These are phyloP conservation scores for Fusarium austroafricanum DNA, from an alignment of 2,329 filamentous ascomycete genomes.

Conservation along the genomic window DNA sequence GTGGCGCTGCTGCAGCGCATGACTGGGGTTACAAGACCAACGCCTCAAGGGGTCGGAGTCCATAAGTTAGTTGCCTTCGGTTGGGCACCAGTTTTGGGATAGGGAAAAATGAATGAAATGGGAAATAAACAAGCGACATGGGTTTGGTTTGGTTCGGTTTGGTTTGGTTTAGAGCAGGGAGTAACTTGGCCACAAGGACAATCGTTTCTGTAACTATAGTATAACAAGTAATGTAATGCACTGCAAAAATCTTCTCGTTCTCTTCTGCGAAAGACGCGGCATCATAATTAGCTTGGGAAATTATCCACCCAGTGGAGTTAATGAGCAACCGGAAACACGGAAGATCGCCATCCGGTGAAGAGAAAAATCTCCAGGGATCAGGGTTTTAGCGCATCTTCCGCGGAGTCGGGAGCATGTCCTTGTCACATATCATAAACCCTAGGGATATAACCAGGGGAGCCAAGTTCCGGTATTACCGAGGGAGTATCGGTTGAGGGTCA, in stretches of 20 bases:
- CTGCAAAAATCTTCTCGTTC: not conserved
- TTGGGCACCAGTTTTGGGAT: not conserved
- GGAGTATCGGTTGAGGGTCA: not conserved
- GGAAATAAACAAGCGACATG: not conserved
- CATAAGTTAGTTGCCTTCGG: too few relatives aligned
- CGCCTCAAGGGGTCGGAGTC: constrained; percentile 10
- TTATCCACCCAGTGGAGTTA: not conserved
- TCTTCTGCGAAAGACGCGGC: not conserved
- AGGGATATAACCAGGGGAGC: not conserved
- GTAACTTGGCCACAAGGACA: not conserved
- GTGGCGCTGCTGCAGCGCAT: constrained; percentile 18
- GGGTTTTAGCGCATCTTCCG: not conserved
- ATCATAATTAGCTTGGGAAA: not conserved
- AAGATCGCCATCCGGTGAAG: constrained; percentile 16
- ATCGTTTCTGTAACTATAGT: not conserved
- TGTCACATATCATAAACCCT: not conserved
- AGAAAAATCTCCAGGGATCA: not conserved
- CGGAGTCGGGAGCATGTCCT: not conserved
- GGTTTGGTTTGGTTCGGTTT: not conserved
- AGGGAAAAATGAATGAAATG: too few relatives aligned
- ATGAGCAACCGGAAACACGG: not conserved
- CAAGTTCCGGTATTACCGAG: not conserved
- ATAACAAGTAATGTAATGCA: constrained; percentile 16
- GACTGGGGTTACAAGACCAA: constrained; percentile 36
- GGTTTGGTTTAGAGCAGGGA: not conserved